Evolutionary conservation across 1,284 basidiomycete genomes (phyloP).

Genomic region (Austroboletus novae-zelandiae): DNA sequence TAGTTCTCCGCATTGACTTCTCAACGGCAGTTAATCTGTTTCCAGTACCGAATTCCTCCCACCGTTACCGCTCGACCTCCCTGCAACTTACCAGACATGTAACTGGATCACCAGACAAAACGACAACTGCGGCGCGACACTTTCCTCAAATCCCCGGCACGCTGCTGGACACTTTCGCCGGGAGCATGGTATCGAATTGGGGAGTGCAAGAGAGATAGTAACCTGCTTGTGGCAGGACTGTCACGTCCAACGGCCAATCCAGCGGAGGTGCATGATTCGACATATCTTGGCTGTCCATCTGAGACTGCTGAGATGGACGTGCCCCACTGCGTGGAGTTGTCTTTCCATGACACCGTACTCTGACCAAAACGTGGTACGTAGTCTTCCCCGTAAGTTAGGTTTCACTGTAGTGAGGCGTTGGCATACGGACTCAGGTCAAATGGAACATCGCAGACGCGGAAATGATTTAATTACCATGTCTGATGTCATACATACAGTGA

Average conservation of each 20-base stretch:
- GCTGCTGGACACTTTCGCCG: slow-evolving; percentile 1
- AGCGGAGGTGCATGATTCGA: background rate
- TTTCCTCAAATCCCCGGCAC: background rate
- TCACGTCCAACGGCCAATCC: background rate
- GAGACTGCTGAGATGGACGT: slow-evolving; percentile 1
- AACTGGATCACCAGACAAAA: background rate
- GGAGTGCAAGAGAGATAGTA: background rate
- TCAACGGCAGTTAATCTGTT: background rate
- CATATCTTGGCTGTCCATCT: slow-evolving; percentile 3
- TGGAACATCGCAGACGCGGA: no score
- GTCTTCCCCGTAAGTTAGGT: no score
- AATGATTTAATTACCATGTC: no score
- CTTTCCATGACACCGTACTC: no score
- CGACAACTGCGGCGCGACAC: background rate
- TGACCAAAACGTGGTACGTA: no score
- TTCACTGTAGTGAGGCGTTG: no score
- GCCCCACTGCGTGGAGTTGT: no score
- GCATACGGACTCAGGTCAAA: no score
- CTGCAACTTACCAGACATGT: background rate
- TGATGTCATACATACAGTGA: no score
- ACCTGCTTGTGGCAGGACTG: slow-evolving; percentile 1
- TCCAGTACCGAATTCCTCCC: background rate
- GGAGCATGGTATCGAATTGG: background rate
- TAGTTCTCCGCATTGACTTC: background rate
- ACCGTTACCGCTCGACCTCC: background rate